Evolutionary conservation across 2,329 filamentous ascomycete genomes (phyloP).

Genomic region (Diaporthe caulivora): DNA sequence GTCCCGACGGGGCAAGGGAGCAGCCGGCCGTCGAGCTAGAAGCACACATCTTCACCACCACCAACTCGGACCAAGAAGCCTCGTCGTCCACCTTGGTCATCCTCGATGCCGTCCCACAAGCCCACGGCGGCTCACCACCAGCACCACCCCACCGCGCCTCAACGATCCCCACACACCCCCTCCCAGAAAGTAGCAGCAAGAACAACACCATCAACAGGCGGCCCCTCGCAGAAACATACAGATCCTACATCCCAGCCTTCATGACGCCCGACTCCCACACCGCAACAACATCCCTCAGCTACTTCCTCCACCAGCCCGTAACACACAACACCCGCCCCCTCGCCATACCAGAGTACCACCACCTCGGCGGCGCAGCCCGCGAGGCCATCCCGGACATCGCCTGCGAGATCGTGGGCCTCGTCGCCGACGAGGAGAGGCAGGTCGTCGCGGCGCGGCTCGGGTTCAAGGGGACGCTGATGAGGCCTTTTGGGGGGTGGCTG

Average conservation of each 20-base stretch:
- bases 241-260: conserved; percentile 49
- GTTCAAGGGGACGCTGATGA: conserved; percentile 48
- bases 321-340: conserved; percentile 48
- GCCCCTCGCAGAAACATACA: conserved; percentile 44
- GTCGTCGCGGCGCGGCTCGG: conserved; percentile 49
- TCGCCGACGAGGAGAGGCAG: conserved; percentile 49
- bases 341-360: conserved; percentile 44
- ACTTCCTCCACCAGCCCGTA: conserved; percentile 45
- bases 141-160: not conserved
- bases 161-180: not conserved
- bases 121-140: not conserved
- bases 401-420: conserved; percentile 45
- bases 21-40: not conserved
- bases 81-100: not conserved
- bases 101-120: not conserved
- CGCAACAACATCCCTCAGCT: conserved; percentile 44
- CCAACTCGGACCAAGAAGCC: not conserved
- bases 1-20: not conserved
- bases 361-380: conserved; percentile 47
- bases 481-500: conserved; percentile 46
- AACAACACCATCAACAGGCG: not conserved
- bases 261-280: conserved; percentile 44
- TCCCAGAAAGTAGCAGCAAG: no score
- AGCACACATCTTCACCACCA: conserved; percentile 17
- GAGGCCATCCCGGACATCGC: conserved; percentile 46